Evolutionary conservation across 345 rosid species (phyloP), one percentile per base, ranked within the genome.

Genomic region (Citrus reticulata): DNA sequence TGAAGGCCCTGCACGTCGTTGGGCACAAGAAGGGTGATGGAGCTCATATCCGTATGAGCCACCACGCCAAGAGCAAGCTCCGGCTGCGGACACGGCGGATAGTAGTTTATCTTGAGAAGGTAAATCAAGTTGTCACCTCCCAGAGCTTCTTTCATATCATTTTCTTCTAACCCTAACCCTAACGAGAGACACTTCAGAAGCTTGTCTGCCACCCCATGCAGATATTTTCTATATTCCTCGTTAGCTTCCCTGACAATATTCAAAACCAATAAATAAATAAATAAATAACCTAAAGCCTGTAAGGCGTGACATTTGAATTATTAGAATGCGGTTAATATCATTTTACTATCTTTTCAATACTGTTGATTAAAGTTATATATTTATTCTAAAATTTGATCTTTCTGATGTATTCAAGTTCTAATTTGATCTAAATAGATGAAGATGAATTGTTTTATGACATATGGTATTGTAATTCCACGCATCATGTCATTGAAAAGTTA

Each of bases 21-120:
- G 0, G 82, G 80, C 16, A 78, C 80, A 8, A 81, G 74, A 25
- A 84, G 27, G 71, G 86, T 81, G 51, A 84, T 74, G 30, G 82
- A 79, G 22, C 78, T 70, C 78, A 84, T 74, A 68, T 84, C 86
- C 1, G 86, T 84, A 42, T 84, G 84, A 14, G 79, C 76, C 55
- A 58, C 77, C 39, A 81, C 78, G 6, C 84, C 84, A 2, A 81
- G 59, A 4, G 78, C 80, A 22, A 81, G 73, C 13, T 81, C 68
- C 19, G 84, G 86, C 68, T 51, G 67, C n/a, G 84, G 84, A 58
- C 86, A 83, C 13, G 86, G 86, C 17, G 86, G 83, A 25, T 83
- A 83, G 37, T 70, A 30, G 57, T 83, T 83, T n/a, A 83, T 77
- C 62, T 80, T 83, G 75, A 83, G 65, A 54, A 70, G 78, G 32